Evolutionary conservation across 2,329 filamentous ascomycete genomes (phyloP).

Genomic region (Chalaropsis thielavioides): DNA sequence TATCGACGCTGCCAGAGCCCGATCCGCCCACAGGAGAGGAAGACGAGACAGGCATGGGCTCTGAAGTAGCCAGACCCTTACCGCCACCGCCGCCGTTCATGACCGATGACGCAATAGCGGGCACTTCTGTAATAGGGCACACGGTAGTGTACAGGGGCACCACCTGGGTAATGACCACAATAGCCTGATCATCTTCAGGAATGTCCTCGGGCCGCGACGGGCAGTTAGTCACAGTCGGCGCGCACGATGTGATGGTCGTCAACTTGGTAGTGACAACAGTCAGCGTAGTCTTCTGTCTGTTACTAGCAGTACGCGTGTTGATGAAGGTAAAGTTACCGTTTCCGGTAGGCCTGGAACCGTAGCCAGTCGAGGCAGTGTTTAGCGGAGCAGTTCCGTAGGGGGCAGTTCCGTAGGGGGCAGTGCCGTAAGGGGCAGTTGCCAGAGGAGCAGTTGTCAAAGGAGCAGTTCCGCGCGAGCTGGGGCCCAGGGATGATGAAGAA

Average conservation of each 20-base stretch:
- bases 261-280: conserved; percentile 41
- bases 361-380: conserved; percentile 11
- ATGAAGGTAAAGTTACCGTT: conserved; percentile 20
- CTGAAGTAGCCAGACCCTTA: background rate
- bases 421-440: background rate
- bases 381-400: conserved; percentile 19
- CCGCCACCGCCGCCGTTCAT: conserved; percentile 22
- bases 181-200: conserved; percentile 26
- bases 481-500: conserved; percentile 24
- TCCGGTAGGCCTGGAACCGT: conserved; percentile 20
- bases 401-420: background rate
- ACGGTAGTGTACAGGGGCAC: conserved; percentile 29
- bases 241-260: conserved; percentile 44
- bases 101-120: conserved; percentile 29
- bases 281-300: conserved; percentile 26
- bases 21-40: background rate
- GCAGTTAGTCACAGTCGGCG: conserved; percentile 44
- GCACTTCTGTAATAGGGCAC: conserved; percentile 33
- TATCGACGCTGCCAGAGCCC: too few species aligned
- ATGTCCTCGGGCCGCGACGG: conserved; percentile 25
- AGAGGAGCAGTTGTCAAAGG: background rate
- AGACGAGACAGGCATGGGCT: conserved; percentile 11
- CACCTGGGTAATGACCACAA: conserved; percentile 28
- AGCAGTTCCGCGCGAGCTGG: conserved; percentile 22
- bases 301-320: conserved; percentile 19